phyloP scores from a whole-genome alignment of 306 rosid genomes.

The Quercus cerris region DNA sequence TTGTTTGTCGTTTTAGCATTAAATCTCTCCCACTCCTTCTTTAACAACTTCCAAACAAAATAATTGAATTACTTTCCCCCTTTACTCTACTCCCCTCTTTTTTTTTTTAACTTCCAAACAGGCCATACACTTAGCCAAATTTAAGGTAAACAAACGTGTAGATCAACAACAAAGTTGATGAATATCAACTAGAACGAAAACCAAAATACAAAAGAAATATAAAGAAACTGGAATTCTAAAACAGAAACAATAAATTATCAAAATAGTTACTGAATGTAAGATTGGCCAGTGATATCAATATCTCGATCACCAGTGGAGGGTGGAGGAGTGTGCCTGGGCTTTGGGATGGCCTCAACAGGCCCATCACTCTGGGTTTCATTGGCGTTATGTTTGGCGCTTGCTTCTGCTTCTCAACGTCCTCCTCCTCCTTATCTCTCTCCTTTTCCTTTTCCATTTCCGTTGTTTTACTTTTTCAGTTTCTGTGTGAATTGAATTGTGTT shows the following conservation, averaged over 20 bases:
- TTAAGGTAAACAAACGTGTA: too few species aligned
- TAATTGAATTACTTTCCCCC: too few species aligned
- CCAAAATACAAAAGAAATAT: background rate
- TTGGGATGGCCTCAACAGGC: conserved; percentile 29
- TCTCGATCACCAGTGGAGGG: conserved; percentile 66
- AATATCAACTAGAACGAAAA: background rate
- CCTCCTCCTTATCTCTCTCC: conserved; percentile 1
- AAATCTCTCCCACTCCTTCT: too few species aligned
- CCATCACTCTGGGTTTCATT: conserved; percentile 76
- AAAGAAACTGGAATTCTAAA: background rate
- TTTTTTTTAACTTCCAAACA: too few species aligned
- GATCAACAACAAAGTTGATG: background rate
- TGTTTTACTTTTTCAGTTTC: background rate
- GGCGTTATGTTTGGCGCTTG: conserved; percentile 41
- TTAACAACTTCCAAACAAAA: too few species aligned
- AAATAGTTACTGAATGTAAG: conserved; percentile 50
- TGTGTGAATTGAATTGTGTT: background rate
- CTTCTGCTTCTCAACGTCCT: conserved; percentile 19
- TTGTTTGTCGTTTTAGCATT: too few species aligned
- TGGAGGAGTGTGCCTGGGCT: conserved; percentile 37
- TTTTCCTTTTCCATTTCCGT: background rate
- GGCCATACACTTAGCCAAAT: too few species aligned
- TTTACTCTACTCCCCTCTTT: too few species aligned
- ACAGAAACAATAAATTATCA: background rate
- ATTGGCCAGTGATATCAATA: conserved; percentile 66